phyloP scores from a whole-genome alignment of 352 stramenopile species.

The Phytophthora cactorum region DNA sequence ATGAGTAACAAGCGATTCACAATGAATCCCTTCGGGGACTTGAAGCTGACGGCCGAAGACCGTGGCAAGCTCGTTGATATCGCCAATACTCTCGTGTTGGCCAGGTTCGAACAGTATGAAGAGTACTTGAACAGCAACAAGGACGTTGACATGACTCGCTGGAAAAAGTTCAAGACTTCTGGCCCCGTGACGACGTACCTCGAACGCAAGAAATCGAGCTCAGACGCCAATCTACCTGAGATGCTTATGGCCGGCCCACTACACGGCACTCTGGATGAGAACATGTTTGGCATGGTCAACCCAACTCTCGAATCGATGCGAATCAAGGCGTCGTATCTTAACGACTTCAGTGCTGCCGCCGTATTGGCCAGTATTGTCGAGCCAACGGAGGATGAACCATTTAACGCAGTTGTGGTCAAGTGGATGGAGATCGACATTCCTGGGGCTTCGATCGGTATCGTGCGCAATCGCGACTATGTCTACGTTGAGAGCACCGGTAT shows the following conservation, averaged over 20 bases:
- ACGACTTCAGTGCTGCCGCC: slow-evolving; percentile 1
- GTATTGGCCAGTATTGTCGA: not conserved
- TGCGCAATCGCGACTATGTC: slow-evolving; percentile 3
- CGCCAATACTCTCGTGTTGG: not conserved
- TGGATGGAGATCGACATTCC: slow-evolving; percentile 5
- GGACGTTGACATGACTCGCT: not conserved
- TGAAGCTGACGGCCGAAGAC: not conserved
- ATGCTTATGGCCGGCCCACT: not conserved
- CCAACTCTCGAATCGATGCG: not conserved
- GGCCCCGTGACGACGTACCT: not conserved
- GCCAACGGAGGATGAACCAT: not conserved
- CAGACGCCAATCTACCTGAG: not conserved
- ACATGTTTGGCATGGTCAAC: not conserved
- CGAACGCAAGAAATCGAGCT: not conserved
- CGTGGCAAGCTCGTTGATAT: not conserved
- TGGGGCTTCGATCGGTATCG: not conserved
- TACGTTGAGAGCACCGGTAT: slow-evolving; percentile 26
- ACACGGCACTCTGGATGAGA: not conserved
- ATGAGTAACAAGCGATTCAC: slow-evolving; percentile 1
- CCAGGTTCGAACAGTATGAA: slow-evolving; percentile 1
- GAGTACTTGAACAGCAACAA: not conserved
- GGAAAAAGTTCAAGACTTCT: not conserved
- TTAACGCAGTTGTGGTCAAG: not conserved
- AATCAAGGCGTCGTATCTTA: not conserved
- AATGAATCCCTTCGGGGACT: not conserved